Base-by-base conservation (phyloP, 2,329 filamentous ascomycete genomes). In the Fusarium nematophilum region DNA sequence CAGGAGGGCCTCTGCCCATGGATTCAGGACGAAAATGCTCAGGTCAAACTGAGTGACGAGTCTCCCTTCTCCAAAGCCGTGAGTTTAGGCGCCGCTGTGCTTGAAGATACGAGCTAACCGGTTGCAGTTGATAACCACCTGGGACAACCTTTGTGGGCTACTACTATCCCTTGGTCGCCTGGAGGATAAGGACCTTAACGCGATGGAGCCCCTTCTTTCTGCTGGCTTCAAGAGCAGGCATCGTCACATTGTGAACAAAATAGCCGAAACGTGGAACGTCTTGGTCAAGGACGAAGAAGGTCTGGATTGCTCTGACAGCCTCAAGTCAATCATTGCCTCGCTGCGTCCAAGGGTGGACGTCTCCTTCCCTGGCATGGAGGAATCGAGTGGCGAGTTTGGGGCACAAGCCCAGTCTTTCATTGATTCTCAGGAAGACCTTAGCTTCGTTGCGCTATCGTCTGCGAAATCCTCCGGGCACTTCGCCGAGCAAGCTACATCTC, bases 191-290 rank as follows among this genome's bases (percentile, higher is more conserved):
- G 78, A 86, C 5, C 78, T 88, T 9, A 77, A 76, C 8, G 72
- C 78, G 1, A 73, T 92, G 3, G 84, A 89, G 62, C 72, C 75
- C 3, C 69, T 89, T 5, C 70, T 89, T 13, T 82, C 79, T 34
- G 80, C 83, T 9, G 84, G 81, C 1, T 89, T 83, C 73, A 82
- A 73, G 61, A 88, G 78, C 77, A 88, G 78, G 72, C 90, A 82
- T 68, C 76, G 69, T 52, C 77, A 72, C 56, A 83, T 78, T 65
- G 90, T 77, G 59, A 86, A 74, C 72, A 79, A 70, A 68, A 76
- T 81, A 14, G 74, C 79, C 30, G 75, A 77, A 18, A 66, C 80
- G 58, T 97, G 92, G 92, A 93, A 93, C 64, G 71, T 75, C 0
- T 83, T 88, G 0, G 92, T 92, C 68, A 87, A 87, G 15, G 76